Evolutionary conservation across 2,329 filamentous ascomycete species (phyloP).

Genomic region (Nigrograna mackinnonii): DNA sequence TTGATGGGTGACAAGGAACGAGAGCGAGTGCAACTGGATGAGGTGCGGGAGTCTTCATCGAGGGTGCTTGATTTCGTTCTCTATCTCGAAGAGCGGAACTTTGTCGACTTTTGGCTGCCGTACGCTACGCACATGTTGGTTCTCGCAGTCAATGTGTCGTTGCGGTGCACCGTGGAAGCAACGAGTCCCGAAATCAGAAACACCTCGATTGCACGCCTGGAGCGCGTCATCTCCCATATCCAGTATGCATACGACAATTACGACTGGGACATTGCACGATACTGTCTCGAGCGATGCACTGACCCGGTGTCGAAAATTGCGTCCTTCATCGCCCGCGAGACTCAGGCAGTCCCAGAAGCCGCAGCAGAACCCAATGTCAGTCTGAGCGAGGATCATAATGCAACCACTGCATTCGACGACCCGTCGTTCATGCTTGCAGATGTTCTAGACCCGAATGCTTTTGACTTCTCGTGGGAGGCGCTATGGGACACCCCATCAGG

Average conservation of each 20-base stretch:
- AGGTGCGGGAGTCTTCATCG: slow-evolving; percentile 54
- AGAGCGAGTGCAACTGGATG: slow-evolving; percentile 41
- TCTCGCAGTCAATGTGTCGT: slow-evolving; percentile 56
- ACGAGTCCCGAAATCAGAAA: slow-evolving; percentile 50
- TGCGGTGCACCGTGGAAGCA: slow-evolving; percentile 57
- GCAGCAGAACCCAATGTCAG: slow-evolving; percentile 5
- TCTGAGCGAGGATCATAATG: slow-evolving; percentile 10
- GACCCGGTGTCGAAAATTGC: slow-evolving; percentile 42
- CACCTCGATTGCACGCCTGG: slow-evolving; percentile 51
- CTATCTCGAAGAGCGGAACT: slow-evolving; percentile 50
- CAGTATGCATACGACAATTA: slow-evolving; percentile 52
- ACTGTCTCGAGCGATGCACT: slow-evolving; percentile 52
- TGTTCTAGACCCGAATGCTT: slow-evolving; percentile 34
- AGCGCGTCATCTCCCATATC: slow-evolving; percentile 52
- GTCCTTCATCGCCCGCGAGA: slow-evolving; percentile 21
- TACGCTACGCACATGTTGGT: slow-evolving; percentile 57
- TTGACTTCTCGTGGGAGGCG: slow-evolving; percentile 42
- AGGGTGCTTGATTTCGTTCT: slow-evolving; percentile 55
- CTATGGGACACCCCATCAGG: slow-evolving; percentile 40
- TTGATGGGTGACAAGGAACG: slow-evolving; percentile 24
- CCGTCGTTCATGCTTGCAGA: slow-evolving; percentile 31
- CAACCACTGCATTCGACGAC: slow-evolving; percentile 28
- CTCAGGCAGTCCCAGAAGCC: slow-evolving; percentile 1
- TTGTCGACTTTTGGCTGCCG: slow-evolving; percentile 57
- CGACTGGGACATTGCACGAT: slow-evolving; percentile 60